Evolutionary conservation across 2,329 filamentous ascomycete genomes (phyloP).

Genomic region (Colletotrichum sp.): DNA sequence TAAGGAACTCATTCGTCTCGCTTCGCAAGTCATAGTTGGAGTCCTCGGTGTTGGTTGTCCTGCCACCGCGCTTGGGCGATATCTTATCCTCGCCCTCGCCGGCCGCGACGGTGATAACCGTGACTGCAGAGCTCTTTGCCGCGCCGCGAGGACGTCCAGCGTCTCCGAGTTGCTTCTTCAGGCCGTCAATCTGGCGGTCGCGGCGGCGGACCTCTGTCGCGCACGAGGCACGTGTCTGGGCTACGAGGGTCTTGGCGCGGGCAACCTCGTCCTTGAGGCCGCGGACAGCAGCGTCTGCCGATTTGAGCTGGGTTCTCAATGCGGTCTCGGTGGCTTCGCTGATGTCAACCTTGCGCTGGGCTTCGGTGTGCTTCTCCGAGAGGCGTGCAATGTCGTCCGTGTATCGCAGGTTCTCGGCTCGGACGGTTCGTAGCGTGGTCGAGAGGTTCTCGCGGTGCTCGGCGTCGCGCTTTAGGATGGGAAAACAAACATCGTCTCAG

Average conservation of each 20-base stretch:
- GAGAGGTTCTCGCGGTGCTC: constrained; percentile 86
- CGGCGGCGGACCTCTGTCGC: constrained; percentile 90
- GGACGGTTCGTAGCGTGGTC: constrained; percentile 76
- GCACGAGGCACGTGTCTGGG: constrained; percentile 85
- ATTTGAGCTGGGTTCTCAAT: constrained; percentile 71
- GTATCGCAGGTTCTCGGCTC: constrained; percentile 77
- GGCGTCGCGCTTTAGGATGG: constrained; percentile 74
- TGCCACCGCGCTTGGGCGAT: constrained; percentile 26
- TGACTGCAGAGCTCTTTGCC: constrained; percentile 57
- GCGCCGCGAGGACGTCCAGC: constrained; percentile 66
- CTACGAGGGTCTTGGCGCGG: constrained; percentile 78
- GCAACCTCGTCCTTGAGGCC: constrained; percentile 84
- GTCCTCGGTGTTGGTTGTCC: constrained; percentile 41
- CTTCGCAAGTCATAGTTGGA: constrained; percentile 74
- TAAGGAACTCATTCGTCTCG: constrained; percentile 92
- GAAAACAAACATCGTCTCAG: constrained; percentile 3
- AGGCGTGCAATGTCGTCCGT: constrained; percentile 70
- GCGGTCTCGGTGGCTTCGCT: constrained; percentile 75
- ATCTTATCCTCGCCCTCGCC: constrained; percentile 56
- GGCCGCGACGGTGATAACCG: constrained; percentile 62
- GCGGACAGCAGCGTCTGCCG: constrained; percentile 75
- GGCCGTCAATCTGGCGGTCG: constrained; percentile 84
- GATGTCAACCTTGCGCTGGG: constrained; percentile 59
- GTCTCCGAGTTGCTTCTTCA: constrained; percentile 87
- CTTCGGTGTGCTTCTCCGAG: constrained; percentile 57